Evolutionary conservation across 306 rosid species (phyloP), one percentile per base, ranked within the genome.

Genomic region (Clitoria ternatea): DNA sequence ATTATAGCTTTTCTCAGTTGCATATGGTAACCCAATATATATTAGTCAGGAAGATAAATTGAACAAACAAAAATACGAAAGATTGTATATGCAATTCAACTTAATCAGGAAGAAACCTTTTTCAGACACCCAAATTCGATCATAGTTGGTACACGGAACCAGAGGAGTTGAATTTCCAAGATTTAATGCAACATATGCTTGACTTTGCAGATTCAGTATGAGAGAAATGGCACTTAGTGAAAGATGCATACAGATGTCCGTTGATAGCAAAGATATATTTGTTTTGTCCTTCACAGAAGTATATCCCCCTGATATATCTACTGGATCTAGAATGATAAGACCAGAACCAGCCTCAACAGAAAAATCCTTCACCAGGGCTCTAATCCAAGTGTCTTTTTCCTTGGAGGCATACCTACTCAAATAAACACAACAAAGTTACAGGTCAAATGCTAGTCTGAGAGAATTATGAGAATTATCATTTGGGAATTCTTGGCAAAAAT

Each of bases 301-400:
- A 67, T 86, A 94, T 63, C 99, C 99, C 70, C 87, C 99, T n/a
- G 99, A 90, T 64, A 94, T 78, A 80, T 94, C 99, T 69, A 89
- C 95, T 20, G 99, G 99, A 81, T 94, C 90, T 63, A 94, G 90
- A 85, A 94, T 86, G 72, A 82, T 71, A 77, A 91, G 92, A 74
- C 97, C 97, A 84, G 99, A 94, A 78, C 96, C 99, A 80, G 97
- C 88, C 85, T 94, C 99, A 55, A 89, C 78, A 36, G 91, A 83
- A 73, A 94, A 88, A 87, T 94, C 99, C 84, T 94, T 94, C 80
- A 88, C 84, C 77, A 94, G 79, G 65, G 99, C 92, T 79, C 92
- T 88, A 72, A 94, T 86, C 97, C 99, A 94, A 49, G 92, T 86
- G 75, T 94, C 99, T 30, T 83, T 94, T 79, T 86, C 97, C 86